Evolutionary conservation across 2,329 filamentous ascomycete genomes (phyloP).

Genomic region (Nemania sp.): DNA sequence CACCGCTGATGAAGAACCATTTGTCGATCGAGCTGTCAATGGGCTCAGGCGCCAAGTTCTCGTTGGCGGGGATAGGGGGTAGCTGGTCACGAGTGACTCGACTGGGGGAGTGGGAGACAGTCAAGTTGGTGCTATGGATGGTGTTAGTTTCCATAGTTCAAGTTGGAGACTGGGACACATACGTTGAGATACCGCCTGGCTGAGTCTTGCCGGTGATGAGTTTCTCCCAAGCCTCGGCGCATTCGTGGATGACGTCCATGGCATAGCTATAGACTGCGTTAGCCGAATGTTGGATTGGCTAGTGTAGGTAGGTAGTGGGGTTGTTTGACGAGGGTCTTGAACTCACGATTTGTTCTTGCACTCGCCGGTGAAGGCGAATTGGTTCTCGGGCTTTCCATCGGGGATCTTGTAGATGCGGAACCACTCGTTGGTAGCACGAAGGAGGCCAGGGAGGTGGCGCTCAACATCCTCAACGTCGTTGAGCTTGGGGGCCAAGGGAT

Average conservation of each 20-base stretch:
- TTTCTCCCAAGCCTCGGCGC: slow-evolving; percentile 95
- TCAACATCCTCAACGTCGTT: slow-evolving; percentile 99
- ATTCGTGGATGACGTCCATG: slow-evolving; percentile 93
- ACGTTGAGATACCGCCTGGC: slow-evolving; percentile 80
- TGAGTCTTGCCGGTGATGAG: slow-evolving; percentile 88
- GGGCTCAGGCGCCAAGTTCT: slow-evolving; percentile 82
- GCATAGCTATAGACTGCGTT: slow-evolving; percentile 68
- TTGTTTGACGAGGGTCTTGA: neutral
- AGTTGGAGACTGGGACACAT: slow-evolving; percentile 49
- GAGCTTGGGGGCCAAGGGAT: slow-evolving; percentile 93
- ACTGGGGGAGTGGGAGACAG: slow-evolving; percentile 73
- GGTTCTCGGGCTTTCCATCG: slow-evolving; percentile 99
- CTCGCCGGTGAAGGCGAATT: slow-evolving; percentile 99
- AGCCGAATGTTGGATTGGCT: slow-evolving; percentile 25
- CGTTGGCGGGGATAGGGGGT: slow-evolving; percentile 74
- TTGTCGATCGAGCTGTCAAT: slow-evolving; percentile 98
- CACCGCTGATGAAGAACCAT: slow-evolving; percentile 99
- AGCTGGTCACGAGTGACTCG: slow-evolving; percentile 72
- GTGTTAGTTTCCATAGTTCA: slow-evolving; percentile 25
- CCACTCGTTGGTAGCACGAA: slow-evolving; percentile 99
- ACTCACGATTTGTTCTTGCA: slow-evolving; percentile 98
- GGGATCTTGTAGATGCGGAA: slow-evolving; percentile 99
- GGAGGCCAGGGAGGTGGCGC: slow-evolving; percentile 93
- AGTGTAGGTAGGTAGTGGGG: neutral
- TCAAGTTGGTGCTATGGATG: slow-evolving; percentile 73